Percentiles rank a stretch among this genome's conserved stretches.
These are phyloP conservation scores for Lomentospora prolificans DNA, from an alignment of 2,329 filamentous ascomycete species.

Conservation along the genomic window DNA sequence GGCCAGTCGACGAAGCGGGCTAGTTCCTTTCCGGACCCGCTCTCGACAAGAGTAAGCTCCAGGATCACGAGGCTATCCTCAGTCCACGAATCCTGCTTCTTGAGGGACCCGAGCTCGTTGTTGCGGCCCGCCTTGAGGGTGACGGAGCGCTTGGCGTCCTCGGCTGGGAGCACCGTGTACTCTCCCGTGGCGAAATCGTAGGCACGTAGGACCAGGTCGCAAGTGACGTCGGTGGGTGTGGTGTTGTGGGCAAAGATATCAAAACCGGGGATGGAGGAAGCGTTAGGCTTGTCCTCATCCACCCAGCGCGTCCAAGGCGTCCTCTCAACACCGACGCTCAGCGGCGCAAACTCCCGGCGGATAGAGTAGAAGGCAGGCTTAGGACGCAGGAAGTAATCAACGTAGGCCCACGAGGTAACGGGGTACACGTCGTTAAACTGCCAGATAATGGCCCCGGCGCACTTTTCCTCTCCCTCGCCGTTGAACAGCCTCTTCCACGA, in stretches of 20 bases:
- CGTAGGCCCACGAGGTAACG: slow-evolving; percentile 44
- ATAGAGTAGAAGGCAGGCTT: slow-evolving; percentile 46
- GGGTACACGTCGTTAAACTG: slow-evolving; percentile 59
- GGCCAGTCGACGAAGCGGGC: slow-evolving; percentile 6
- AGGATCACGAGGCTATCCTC: slow-evolving; percentile 1
- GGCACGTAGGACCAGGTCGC: neutral
- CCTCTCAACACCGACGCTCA: slow-evolving; percentile 1
- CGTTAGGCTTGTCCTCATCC: slow-evolving; percentile 4
- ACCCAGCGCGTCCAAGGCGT: slow-evolving; percentile 1
- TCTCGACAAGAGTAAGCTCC: neutral
- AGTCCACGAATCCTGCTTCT: neutral
- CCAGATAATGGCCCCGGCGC: slow-evolving; percentile 53
- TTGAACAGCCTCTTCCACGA: slow-evolving; percentile 51
- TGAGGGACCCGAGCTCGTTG: neutral
- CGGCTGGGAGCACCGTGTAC: neutral
- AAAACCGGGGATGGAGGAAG: neutral
- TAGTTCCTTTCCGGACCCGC: slow-evolving; percentile 1
- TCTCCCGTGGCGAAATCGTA: neutral
- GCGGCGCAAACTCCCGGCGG: neutral
- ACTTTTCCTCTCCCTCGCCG: slow-evolving; percentile 45
- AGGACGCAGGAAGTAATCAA: slow-evolving; percentile 50
- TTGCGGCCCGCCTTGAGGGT: slow-evolving; percentile 4
- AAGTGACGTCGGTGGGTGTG: neutral
- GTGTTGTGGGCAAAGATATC: slow-evolving; percentile 4
- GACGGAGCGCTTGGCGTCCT: neutral